phyloP scores from a whole-genome alignment of 306 rosid species.

The Urtica urens region DNA sequence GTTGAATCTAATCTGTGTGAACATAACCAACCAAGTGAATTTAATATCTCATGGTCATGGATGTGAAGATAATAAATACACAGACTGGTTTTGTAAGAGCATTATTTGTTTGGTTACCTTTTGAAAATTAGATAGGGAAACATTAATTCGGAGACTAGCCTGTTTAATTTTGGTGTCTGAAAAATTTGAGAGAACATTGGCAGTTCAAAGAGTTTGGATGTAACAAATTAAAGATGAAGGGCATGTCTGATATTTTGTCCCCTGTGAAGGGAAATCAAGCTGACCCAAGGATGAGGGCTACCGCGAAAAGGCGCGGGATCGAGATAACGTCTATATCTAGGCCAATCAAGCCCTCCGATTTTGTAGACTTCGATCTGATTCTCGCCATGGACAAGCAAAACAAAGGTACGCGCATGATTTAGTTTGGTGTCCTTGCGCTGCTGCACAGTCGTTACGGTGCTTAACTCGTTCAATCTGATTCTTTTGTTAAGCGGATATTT shows the following conservation, averaged over 20 bases:
- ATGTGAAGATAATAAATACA: too few relatives aligned
- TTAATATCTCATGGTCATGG: too few relatives aligned
- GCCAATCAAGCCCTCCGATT: conserved; percentile 72
- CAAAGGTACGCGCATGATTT: conserved; percentile 32
- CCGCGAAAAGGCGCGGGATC: conserved; percentile 76
- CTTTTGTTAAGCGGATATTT: conserved; percentile 55
- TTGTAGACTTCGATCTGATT: conserved; percentile 70
- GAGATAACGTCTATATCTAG: conserved; percentile 69
- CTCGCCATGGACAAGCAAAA: conserved; percentile 89
- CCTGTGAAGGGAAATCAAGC: conserved; percentile 66
- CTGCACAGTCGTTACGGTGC: background rate
- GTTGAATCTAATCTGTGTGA: too few relatives aligned
- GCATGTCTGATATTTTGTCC: conserved; percentile 12
- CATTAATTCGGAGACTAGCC: too few relatives aligned
- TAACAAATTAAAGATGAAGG: too few relatives aligned
- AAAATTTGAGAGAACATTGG: too few relatives aligned
- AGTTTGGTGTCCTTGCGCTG: background rate
- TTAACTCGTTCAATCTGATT: background rate
- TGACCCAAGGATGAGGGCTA: conserved; percentile 85
- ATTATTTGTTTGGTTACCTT: too few relatives aligned
- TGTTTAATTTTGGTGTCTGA: too few relatives aligned
- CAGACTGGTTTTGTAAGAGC: too few relatives aligned
- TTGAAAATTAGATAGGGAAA: too few relatives aligned
- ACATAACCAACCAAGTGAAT: too few relatives aligned
- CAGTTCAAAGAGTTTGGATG: too few relatives aligned